These are phyloP conservation scores for Triangularia setosa DNA, from an alignment of 2,329 filamentous ascomycete genomes.

Conservation along the genomic window DNA sequence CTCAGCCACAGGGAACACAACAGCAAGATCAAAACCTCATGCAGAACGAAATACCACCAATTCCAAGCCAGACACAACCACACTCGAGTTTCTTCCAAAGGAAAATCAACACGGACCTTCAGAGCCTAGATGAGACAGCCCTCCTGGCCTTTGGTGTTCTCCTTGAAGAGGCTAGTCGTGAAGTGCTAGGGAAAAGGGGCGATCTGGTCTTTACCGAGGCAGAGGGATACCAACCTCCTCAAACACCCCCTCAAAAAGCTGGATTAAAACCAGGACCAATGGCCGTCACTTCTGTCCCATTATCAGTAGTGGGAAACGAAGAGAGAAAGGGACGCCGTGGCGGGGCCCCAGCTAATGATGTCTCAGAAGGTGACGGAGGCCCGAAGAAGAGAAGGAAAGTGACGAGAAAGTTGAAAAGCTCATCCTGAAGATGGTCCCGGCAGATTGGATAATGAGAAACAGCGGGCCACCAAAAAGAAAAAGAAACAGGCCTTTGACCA, in stretches of 20 bases:
- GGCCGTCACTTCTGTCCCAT: background rate
- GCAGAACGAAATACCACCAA: background rate
- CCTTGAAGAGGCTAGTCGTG: conserved; percentile 64
- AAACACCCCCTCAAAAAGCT: background rate
- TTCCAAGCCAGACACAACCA: background rate
- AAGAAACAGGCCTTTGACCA: background rate
- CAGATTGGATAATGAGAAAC: background rate
- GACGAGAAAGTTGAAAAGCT: background rate
- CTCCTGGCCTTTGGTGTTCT: conserved; percentile 71
- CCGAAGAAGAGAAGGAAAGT: background rate
- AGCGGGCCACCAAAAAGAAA: background rate
- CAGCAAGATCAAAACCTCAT: too few relatives aligned
- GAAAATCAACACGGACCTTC: conserved; percentile 39
- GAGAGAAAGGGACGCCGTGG: background rate
- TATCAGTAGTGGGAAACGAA: background rate
- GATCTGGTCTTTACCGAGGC: conserved; percentile 70
- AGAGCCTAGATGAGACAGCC: conserved; percentile 74
- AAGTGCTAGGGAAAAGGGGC: conserved; percentile 59
- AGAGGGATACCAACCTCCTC: conserved; percentile 25
- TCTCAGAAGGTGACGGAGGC: background rate
- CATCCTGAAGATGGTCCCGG: background rate
- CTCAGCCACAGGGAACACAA: background rate
- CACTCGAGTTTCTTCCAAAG: background rate
- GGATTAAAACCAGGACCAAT: background rate
- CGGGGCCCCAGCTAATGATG: background rate